A percentile compares a stretch with the other conserved stretches of the same genome.
phyloP scores from a whole-genome alignment of 306 rosid species.

The Vigna reflexopilosa region DNA sequence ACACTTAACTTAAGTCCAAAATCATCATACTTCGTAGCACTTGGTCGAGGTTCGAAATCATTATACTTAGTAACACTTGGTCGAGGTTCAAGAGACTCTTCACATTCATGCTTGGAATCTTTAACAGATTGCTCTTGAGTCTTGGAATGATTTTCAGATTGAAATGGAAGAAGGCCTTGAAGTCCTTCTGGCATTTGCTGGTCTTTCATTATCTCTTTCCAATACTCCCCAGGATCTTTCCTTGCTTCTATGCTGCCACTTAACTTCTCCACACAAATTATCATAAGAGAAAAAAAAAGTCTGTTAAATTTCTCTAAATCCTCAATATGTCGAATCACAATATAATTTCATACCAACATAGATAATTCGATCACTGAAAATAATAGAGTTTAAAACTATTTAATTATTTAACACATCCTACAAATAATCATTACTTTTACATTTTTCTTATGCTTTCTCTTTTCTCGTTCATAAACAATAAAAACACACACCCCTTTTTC shows the following conservation, averaged over 20 bases:
- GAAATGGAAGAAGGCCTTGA: conserved; percentile 26
- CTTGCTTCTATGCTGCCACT: conserved; percentile 33
- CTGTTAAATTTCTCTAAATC: neutral
- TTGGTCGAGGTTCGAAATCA: neutral
- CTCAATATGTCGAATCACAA: neutral
- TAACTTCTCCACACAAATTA: conserved; percentile 34
- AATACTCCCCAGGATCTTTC: conserved; percentile 30
- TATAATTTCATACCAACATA: neutral
- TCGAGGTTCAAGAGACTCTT: neutral
- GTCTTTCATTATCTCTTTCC: conserved; percentile 46
- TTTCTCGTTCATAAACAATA: too few species aligned
- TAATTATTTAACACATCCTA: neutral
- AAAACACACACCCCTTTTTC: too few species aligned
- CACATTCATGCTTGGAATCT: conserved; percentile 15
- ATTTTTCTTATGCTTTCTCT: neutral
- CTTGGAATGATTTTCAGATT: neutral
- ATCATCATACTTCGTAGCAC: neutral
- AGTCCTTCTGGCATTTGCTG: conserved; percentile 41
- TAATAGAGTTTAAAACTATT: too few species aligned
- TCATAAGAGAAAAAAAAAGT: neutral
- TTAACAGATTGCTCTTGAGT: neutral
- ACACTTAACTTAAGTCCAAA: neutral
- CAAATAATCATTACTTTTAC: neutral
- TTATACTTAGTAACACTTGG: neutral
- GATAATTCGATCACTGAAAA: neutral